Conservation (phyloP, 129 eudicot species). For the Chrysanthemum makinoi region DNA sequence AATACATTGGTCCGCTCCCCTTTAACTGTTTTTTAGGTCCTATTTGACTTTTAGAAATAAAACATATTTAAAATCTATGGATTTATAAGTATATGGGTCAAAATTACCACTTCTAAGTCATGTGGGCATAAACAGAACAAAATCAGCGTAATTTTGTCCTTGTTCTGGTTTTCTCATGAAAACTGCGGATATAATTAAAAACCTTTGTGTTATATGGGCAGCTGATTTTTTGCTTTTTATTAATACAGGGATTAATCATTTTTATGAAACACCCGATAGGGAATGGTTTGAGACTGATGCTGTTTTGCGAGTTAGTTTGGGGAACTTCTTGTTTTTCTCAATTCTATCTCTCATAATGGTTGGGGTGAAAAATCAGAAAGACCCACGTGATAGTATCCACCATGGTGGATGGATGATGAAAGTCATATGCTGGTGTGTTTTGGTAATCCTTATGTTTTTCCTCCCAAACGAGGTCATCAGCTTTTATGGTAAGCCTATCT, state of each 20-base stretch:
- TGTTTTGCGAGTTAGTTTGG: slow-evolving; percentile 97
- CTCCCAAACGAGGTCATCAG: slow-evolving; percentile 86
- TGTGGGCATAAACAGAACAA: neutral
- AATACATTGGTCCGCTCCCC: neutral
- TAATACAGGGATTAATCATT: slow-evolving; percentile 93
- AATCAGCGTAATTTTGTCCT: neutral
- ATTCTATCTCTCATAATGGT: slow-evolving; percentile 75
- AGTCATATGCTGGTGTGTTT: slow-evolving; percentile 82
- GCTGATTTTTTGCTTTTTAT: neutral
- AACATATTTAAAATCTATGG: neutral
- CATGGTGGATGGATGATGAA: slow-evolving; percentile 99
- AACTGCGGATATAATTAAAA: neutral
- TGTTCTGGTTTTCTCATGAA: slow-evolving; percentile 11
- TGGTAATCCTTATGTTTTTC: slow-evolving; percentile 88
- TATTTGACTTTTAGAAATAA: neutral
- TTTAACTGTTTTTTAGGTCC: neutral
- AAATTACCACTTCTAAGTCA: slow-evolving; percentile 3
- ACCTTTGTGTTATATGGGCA: neutral
- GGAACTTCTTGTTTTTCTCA: slow-evolving; percentile 89
- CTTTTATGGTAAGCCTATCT: slow-evolving; percentile 68
- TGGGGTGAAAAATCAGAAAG: slow-evolving; percentile 92
- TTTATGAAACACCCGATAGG: slow-evolving; percentile 79
- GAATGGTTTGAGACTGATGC: slow-evolving; percentile 99
- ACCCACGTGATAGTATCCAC: slow-evolving; percentile 93
- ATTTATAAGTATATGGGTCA: neutral